phyloP scores from a whole-genome alignment of 352 stramenopile genomes.

The Pythium phragmiticola region DNA sequence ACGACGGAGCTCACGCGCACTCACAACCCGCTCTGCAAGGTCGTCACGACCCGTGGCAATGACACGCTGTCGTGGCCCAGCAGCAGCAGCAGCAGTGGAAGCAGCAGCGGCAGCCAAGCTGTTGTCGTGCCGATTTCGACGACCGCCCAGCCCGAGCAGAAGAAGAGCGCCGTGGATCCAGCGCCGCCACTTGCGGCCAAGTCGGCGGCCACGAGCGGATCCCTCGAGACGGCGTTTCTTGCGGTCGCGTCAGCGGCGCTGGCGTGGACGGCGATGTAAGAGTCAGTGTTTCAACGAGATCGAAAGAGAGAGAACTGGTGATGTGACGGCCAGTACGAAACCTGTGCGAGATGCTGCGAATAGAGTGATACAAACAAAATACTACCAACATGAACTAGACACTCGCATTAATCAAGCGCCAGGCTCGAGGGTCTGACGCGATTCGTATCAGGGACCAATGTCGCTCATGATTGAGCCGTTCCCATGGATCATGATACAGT shows the following conservation, averaged over 20 bases:
- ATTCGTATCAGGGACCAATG: no score
- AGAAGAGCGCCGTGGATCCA: background rate
- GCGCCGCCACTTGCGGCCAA: background rate
- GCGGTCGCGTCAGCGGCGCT: background rate
- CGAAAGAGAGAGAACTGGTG: background rate
- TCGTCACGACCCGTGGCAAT: background rate
- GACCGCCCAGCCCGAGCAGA: background rate
- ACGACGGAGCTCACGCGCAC: slow-evolving; percentile 1
- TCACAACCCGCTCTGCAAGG: slow-evolving; percentile 6
- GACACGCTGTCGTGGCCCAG: background rate
- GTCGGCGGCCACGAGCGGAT: background rate
- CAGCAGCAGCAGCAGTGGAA: background rate
- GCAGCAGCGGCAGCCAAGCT: background rate
- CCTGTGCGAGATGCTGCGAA: background rate
- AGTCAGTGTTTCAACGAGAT: no score
- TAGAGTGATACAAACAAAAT: no score
- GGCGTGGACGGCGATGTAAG: background rate
- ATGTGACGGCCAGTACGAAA: background rate
- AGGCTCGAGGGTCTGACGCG: no score
- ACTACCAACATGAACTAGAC: no score
- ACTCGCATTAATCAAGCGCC: no score
- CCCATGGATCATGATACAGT: no score
- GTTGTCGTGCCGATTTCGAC: background rate
- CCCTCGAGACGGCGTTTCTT: background rate
- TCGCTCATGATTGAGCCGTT: no score